Percentiles rank a stretch among this genome's conserved stretches.
These are phyloP conservation scores for Leishmania turanica DNA, from an alignment of 208 protist species.

Conservation along the genomic window DNA sequence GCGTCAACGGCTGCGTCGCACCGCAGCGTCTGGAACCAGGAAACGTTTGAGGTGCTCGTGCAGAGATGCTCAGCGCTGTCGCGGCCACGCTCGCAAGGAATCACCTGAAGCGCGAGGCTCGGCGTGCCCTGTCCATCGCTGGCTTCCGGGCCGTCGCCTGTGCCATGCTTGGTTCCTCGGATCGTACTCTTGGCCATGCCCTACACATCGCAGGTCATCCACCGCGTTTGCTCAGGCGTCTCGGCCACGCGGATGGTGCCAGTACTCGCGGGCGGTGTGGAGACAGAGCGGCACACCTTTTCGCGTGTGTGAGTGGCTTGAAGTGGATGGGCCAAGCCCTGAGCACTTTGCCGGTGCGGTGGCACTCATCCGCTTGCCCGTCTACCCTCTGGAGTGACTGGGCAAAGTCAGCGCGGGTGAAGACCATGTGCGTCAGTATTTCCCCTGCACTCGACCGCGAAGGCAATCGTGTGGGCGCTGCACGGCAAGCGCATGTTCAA, in stretches of 20 bases:
- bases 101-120: constrained; percentile 23
- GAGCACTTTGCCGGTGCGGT: too few relatives aligned
- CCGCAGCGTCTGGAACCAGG: constrained; percentile 48
- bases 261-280: constrained; percentile 58
- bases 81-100: constrained; percentile 30
- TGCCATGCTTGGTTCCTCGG: constrained; percentile 11
- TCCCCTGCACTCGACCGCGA: too few relatives aligned
- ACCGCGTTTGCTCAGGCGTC: constrained; percentile 44
- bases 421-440: too few relatives aligned
- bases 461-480: too few relatives aligned
- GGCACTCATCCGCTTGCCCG: too few relatives aligned
- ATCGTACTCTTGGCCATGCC: constrained; percentile 11
- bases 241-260: constrained; percentile 43
- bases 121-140: too few relatives aligned
- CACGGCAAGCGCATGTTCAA: too few relatives aligned
- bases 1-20: constrained; percentile 36
- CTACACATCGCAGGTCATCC: constrained; percentile 36
- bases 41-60: constrained; percentile 52
- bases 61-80: constrained; percentile 37
- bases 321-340: too few relatives aligned
- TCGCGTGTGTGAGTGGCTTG: too few relatives aligned
- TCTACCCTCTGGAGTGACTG: too few relatives aligned
- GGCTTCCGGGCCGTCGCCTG: neutral
- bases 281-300: constrained; percentile 14
- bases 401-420: too few relatives aligned